These are phyloP conservation scores for Ophiostoma novo-ulmi DNA, from an alignment of 2,329 filamentous ascomycete species.

Conservation along the genomic window DNA sequence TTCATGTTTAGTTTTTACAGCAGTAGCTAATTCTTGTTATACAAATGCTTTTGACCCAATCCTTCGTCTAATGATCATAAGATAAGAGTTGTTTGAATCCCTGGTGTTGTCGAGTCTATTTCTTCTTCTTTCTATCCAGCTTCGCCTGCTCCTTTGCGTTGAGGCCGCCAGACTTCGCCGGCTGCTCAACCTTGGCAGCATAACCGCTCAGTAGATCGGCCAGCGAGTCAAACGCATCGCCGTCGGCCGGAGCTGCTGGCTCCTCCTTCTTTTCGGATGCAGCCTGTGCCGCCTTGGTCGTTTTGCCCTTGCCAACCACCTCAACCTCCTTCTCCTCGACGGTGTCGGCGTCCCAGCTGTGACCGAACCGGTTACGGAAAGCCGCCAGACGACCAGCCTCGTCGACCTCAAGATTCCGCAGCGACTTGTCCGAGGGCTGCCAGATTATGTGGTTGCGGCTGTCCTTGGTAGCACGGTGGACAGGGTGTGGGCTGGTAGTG, in stretches of 20 bases:
- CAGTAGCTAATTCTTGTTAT: slow-evolving; percentile 16
- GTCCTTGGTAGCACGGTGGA: slow-evolving; percentile 67
- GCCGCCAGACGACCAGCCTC: slow-evolving; percentile 85
- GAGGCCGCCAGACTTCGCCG: slow-evolving; percentile 37
- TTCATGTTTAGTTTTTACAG: neutral
- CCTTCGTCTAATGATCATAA: neutral
- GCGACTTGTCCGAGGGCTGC: slow-evolving; percentile 77
- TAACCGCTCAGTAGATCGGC: slow-evolving; percentile 52
- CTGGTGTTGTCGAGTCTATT: neutral
- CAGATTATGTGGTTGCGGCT: slow-evolving; percentile 83
- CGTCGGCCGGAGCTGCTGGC: slow-evolving; percentile 24
- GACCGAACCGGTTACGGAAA: slow-evolving; percentile 79
- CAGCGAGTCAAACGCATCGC: slow-evolving; percentile 35
- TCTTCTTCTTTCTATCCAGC: slow-evolving; percentile 41
- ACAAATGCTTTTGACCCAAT: slow-evolving; percentile 18
- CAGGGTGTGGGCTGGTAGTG: slow-evolving; percentile 63
- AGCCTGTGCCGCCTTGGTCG: slow-evolving; percentile 16
- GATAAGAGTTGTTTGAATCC: neutral
- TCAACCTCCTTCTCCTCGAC: neutral
- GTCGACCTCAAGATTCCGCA: slow-evolving; percentile 87
- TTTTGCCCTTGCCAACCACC: slow-evolving; percentile 27
- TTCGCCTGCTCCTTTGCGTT: slow-evolving; percentile 39
- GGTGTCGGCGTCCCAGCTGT: slow-evolving; percentile 64
- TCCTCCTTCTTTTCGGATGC: neutral
- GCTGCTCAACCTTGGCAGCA: slow-evolving; percentile 37